Percentiles rank a stretch among this genome's conserved stretches.
Conservation (phyloP, 805 yeast genomes). For the Danielozyma ontarioensis region DNA sequence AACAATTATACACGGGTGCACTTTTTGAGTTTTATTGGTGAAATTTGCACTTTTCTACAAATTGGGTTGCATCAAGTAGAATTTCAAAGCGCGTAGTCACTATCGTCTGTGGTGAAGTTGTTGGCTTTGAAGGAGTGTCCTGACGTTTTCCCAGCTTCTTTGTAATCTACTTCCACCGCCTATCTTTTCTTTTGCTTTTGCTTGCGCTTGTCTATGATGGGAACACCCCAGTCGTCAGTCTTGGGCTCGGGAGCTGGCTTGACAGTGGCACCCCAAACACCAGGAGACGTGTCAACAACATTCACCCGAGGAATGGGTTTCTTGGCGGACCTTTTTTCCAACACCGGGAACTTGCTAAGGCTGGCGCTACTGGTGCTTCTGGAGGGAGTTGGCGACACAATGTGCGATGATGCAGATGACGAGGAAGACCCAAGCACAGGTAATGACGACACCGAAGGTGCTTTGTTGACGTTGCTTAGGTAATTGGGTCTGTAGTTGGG, state of each 20-base stretch:
- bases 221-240: constrained; percentile 10
- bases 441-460: constrained; percentile 19
- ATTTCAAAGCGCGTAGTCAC: no score
- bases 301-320: constrained; percentile 54
- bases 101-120: no score
- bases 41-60: no score
- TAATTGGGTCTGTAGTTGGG: constrained; percentile 26
- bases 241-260: neutral
- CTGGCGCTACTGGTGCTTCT: constrained; percentile 13
- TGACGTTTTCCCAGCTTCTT: no score
- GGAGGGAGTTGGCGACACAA: constrained; percentile 15
- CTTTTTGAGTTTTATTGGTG: no score
- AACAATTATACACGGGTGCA: no score
- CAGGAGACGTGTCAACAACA: constrained; percentile 24
- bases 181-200: constrained; percentile 1
- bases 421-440: constrained; percentile 17
- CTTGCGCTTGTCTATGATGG: constrained; percentile 9
- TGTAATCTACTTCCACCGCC: no score
- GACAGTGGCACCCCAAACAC: constrained; percentile 8
- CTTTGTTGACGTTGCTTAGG: constrained; percentile 16
- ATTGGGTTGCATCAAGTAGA: no score
- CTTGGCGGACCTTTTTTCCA: constrained; percentile 35
- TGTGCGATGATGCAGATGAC: constrained; percentile 9
- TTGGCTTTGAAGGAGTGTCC: no score
- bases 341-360: constrained; percentile 44